Evolutionary conservation across 805 yeast genomes (phyloP).

Genomic region (Yamadazyma phyllophila): DNA sequence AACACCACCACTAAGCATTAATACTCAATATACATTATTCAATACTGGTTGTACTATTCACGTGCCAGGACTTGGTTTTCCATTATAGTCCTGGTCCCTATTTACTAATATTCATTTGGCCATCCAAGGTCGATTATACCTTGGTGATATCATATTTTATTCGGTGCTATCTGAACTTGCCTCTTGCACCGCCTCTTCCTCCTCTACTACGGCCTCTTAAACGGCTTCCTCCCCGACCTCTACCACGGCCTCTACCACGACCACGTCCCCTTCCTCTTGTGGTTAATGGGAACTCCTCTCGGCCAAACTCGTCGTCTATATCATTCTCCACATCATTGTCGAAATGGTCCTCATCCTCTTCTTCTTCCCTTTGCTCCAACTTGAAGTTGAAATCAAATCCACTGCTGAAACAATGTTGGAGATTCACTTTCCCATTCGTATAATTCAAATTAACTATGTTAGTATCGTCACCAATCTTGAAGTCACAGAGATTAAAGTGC

Average conservation of each 20-base stretch:
- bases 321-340: constrained; percentile 3
- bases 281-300: constrained; percentile 5
- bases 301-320: constrained; percentile 12
- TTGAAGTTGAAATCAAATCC: constrained; percentile 66
- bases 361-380: constrained; percentile 9
- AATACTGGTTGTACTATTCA: background rate
- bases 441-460: constrained; percentile 45
- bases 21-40: constrained; percentile 2
- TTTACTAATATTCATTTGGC: background rate
- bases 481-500: constrained; percentile 75
- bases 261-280: constrained; percentile 13
- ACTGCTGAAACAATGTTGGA: constrained; percentile 48
- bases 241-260: constrained; percentile 19
- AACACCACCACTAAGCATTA: constrained; percentile 26
- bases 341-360: constrained; percentile 13
- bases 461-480: constrained; percentile 15
- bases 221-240: constrained; percentile 13
- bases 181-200: constrained; percentile 17
- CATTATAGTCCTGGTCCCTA: background rate
- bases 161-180: constrained; percentile 8
- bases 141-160: background rate
- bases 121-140: background rate
- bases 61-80: background rate
- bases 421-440: constrained; percentile 45
- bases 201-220: constrained; percentile 12